Conservation (phyloP, 208 protist species). For the Trypanosoma conorhini region DNA sequence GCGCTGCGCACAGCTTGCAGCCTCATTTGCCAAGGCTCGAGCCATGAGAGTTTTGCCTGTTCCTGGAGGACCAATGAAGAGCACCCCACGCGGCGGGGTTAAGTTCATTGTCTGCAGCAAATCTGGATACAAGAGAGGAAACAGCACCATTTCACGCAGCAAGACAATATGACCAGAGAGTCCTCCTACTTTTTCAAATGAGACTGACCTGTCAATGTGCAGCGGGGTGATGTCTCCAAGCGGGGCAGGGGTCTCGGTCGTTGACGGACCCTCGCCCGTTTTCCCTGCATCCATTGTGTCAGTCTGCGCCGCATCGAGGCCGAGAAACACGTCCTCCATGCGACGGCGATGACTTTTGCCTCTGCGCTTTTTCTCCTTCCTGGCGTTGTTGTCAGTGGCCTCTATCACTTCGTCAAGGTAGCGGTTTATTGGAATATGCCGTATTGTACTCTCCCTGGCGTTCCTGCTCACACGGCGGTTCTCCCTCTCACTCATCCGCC, state of each 20-base stretch:
- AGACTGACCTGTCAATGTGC: conserved; percentile 50
- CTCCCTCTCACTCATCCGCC: conserved; percentile 35
- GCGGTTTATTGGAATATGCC: conserved; percentile 73
- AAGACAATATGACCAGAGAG: conserved; percentile 73
- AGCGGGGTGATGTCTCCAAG: conserved; percentile 75
- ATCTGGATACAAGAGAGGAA: conserved; percentile 77
- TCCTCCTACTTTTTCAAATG: conserved; percentile 83
- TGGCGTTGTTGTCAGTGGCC: conserved; percentile 17
- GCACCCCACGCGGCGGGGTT: conserved; percentile 95
- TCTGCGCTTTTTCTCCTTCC: conserved; percentile 8
- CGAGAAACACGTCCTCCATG: conserved; percentile 37
- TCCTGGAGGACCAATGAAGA: conserved; percentile 99
- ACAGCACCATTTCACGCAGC: conserved; percentile 83
- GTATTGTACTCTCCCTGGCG: conserved; percentile 49
- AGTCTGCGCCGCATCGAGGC: background rate
- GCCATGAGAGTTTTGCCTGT: conserved; percentile 99
- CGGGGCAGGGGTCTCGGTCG: conserved; percentile 21
- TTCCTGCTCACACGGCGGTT: conserved; percentile 32
- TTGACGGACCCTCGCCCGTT: background rate
- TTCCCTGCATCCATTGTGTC: background rate
- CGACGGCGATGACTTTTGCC: conserved; percentile 24
- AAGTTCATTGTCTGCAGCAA: conserved; percentile 58
- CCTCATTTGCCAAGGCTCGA: conserved; percentile 98
- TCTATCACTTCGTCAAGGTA: conserved; percentile 56
- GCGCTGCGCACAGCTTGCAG: conserved; percentile 88